phyloP scores from a whole-genome alignment of 495 filamentous ascomycete genomes.

The Penicillium waksmanii region DNA sequence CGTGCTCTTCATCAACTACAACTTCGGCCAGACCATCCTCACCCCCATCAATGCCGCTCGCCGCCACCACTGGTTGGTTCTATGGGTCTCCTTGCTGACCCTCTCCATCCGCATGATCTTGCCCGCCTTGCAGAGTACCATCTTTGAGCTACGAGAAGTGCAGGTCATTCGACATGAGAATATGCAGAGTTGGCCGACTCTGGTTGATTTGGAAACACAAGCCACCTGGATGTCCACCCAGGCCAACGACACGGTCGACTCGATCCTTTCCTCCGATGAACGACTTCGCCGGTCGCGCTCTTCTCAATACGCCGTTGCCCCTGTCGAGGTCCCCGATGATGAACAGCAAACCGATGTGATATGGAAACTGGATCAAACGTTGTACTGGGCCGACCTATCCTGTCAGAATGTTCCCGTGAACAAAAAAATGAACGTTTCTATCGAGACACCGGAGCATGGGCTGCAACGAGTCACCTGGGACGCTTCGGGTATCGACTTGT shows the following conservation, averaged over 20 bases:
- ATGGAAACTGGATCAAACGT: constrained; percentile 42
- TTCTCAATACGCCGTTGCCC: constrained; percentile 37
- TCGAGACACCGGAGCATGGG: constrained; percentile 24
- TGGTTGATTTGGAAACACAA: constrained; percentile 38
- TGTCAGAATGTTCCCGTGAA: constrained; percentile 32
- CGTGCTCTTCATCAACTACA: constrained; percentile 48
- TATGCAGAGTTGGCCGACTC: constrained; percentile 39
- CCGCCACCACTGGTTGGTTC: constrained; percentile 42
- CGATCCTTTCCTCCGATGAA: constrained; percentile 23
- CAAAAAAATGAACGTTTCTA: constrained; percentile 26
- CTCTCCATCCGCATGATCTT: constrained; percentile 43
- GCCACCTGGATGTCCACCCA: constrained; percentile 42
- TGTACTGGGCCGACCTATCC: constrained; percentile 42
- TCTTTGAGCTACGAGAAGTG: constrained; percentile 42
- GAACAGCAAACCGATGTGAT: constrained; percentile 29
- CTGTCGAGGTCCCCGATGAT: constrained; percentile 39
- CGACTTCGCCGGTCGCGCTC: constrained; percentile 35
- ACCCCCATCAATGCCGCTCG: constrained; percentile 42
- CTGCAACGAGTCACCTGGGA: constrained; percentile 36
- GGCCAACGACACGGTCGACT: constrained; percentile 32
- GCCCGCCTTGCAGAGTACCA: constrained; percentile 41
- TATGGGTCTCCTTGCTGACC: constrained; percentile 40
- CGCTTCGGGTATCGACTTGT: constrained; percentile 31
- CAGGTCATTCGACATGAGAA: constrained; percentile 24
- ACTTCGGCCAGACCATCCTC: constrained; percentile 46